These are phyloP conservation scores for Wickerhamomyces alni DNA, from an alignment of 805 yeast genomes.

Conservation along the genomic window DNA sequence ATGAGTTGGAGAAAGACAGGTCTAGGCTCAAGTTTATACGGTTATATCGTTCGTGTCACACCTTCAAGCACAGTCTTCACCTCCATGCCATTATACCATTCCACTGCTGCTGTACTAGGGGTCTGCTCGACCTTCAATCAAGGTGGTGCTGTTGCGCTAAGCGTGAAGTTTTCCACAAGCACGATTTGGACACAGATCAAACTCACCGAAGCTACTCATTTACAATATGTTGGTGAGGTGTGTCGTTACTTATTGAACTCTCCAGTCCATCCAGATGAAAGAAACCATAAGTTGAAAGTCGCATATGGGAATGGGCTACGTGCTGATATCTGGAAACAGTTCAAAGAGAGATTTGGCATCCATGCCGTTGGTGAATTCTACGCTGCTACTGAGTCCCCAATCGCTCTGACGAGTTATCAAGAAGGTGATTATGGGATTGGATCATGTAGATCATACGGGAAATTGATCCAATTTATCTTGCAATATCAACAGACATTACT, in stretches of 20 bases:
- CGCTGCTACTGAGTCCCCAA: slow-evolving; percentile 90
- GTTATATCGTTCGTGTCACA: slow-evolving; percentile 58
- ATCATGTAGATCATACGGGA: slow-evolving; percentile 79
- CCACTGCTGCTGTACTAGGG: slow-evolving; percentile 88
- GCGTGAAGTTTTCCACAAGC: slow-evolving; percentile 76
- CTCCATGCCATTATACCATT: slow-evolving; percentile 93
- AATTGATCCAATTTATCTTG: slow-evolving; percentile 44
- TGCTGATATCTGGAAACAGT: slow-evolving; percentile 79
- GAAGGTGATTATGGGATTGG: slow-evolving; percentile 77
- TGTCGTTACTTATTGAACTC: slow-evolving; percentile 78
- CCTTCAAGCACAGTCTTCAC: slow-evolving; percentile 60
- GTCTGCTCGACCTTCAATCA: slow-evolving; percentile 58
- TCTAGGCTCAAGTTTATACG: slow-evolving; percentile 66
- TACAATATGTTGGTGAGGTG: slow-evolving; percentile 93
- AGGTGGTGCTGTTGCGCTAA: slow-evolving; percentile 75
- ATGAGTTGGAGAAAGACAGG: slow-evolving; percentile 86
- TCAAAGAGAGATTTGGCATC: slow-evolving; percentile 72
- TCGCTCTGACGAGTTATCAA: slow-evolving; percentile 79
- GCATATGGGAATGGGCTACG: slow-evolving; percentile 93
- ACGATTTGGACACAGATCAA: slow-evolving; percentile 88
- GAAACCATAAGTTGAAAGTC: slow-evolving; percentile 49
- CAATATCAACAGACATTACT: slow-evolving; percentile 54
- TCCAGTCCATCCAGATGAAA: slow-evolving; percentile 60
- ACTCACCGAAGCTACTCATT: slow-evolving; percentile 63
- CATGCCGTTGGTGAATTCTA: slow-evolving; percentile 82